Evolutionary conservation across 768 basidiomycete genomes (phyloP), one percentile per base, ranked within the genome.

Genomic region (Termitomyces sp.): DNA sequence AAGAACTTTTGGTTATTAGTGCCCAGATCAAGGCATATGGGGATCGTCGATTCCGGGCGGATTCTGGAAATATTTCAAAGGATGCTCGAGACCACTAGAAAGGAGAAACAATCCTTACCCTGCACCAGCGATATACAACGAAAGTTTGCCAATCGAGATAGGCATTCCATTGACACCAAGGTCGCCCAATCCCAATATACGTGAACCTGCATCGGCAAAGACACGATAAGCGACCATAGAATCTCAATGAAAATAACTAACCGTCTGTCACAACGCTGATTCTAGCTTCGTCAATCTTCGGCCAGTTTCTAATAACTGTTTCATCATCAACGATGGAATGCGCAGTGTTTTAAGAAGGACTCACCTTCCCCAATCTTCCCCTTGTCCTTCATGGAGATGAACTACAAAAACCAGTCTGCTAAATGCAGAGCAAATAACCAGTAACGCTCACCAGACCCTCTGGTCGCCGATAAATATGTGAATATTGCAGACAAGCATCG

Each of bases 191-290:
- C 94, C 94, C 36, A 97, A 81, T 64, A 96, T 94, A 48, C 94
- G 86, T 18, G 90, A 92, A 36, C 88, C 92, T 84, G 62, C 24
- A 33, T 32, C 14, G 28, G 13, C n/a, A 46, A 56, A 62, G 28
- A 67, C 28, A 16, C 11, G 30, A 4, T 61, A 41, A 62, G 63
- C 59, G 20, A 38, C 22, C 46, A 35, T 10, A 10, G 24, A 40
- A 28, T 54, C 35, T 26, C 41, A 8, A 50, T 54, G 46, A 47
- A 38, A 57, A 45, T 36, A 33, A 67, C 78, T 59, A 63, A 76
- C 94, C 94, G 71, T 96, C 94, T 0, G 94, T 97, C 28, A 97
- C 93, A 41, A 98, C 94, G 52, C 85, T 83, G 62, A 97, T 95
- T 35, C 92, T 83, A n/a, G 90, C 88, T 41, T 90, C 84, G 52